These are phyloP conservation scores for Hypoxylon sp. DNA, from an alignment of 2,329 filamentous ascomycete species.

Conservation along the genomic window DNA sequence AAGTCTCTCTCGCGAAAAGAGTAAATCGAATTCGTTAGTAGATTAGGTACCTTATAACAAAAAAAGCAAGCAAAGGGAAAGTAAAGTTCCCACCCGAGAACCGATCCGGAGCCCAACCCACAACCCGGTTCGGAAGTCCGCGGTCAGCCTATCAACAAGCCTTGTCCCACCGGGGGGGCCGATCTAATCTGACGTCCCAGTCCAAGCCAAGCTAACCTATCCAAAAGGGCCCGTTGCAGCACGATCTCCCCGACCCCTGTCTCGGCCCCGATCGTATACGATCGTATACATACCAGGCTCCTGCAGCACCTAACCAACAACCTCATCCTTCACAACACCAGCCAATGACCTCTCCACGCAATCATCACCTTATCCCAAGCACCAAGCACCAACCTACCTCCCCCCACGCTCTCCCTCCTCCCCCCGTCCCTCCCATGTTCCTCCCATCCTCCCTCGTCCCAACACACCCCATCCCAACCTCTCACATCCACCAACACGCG, in stretches of 20 bases:
- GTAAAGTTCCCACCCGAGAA: background rate
- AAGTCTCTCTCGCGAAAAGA: background rate
- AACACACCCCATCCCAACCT: background rate
- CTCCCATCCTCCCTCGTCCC: background rate
- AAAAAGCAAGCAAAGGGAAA: background rate
- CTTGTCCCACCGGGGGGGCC: constrained; percentile 21
- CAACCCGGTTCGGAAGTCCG: constrained; percentile 11
- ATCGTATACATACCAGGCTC: background rate
- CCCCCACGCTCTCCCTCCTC: background rate
- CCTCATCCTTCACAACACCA: background rate
- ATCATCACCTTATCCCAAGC: background rate
- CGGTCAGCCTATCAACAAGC: constrained; percentile 28
- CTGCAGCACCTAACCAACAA: background rate
- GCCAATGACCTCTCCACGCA: background rate
- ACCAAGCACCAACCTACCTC: background rate
- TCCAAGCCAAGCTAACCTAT: constrained; percentile 5
- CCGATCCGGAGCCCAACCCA: background rate
- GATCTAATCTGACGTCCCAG: constrained; percentile 22
- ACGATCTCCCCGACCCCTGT: background rate
- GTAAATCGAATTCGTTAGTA: background rate
- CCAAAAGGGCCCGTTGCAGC: constrained; percentile 1
- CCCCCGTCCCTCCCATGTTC: background rate
- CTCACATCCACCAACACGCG: background rate
- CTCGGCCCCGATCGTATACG: background rate
- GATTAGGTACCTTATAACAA: background rate